Evolutionary conservation across 768 basidiomycete species (phyloP).

Genomic region (Termitomyces sp.): DNA sequence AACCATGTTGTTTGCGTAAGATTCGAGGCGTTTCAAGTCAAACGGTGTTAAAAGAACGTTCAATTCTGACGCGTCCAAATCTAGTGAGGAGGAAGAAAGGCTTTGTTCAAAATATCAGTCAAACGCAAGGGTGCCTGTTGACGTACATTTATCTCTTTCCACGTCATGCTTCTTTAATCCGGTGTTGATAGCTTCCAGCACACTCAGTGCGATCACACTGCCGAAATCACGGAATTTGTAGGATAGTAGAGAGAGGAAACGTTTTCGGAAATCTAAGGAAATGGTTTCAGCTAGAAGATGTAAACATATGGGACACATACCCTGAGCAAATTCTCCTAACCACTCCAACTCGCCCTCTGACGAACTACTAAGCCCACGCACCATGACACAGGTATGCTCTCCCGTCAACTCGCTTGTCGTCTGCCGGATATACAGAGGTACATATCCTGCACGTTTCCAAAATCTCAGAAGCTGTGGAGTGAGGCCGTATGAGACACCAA

Average conservation of each 20-base stretch:
- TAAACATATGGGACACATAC: slow-evolving; percentile 29
- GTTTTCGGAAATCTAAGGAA: slow-evolving; percentile 76
- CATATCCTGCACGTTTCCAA: slow-evolving; percentile 93
- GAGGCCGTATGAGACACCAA: slow-evolving; percentile 95
- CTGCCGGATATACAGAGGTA: slow-evolving; percentile 90
- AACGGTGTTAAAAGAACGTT: slow-evolving; percentile 76
- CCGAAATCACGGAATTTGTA: slow-evolving; percentile 95
- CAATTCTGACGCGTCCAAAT: slow-evolving; percentile 35
- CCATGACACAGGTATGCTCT: slow-evolving; percentile 96
- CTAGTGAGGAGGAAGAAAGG: slow-evolving; percentile 12
- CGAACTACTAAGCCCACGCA: slow-evolving; percentile 74
- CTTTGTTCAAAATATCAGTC: background rate
- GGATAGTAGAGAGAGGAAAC: slow-evolving; percentile 86
- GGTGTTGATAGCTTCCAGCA: slow-evolving; percentile 78
- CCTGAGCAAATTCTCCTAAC: slow-evolving; percentile 85
- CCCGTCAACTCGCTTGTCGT: slow-evolving; percentile 94
- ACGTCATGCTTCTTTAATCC: slow-evolving; percentile 47
- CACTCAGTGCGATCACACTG: slow-evolving; percentile 78
- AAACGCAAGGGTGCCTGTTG: background rate
- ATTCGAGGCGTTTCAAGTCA: slow-evolving; percentile 92
- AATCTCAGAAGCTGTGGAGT: slow-evolving; percentile 86
- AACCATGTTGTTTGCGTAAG: slow-evolving; percentile 93
- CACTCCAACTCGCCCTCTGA: slow-evolving; percentile 64
- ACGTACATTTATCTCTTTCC: slow-evolving; percentile 33
- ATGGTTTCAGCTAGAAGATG: background rate